Base-by-base conservation (phyloP, 2,329 filamentous ascomycete genomes). In the Metarhizium rileyi region DNA sequence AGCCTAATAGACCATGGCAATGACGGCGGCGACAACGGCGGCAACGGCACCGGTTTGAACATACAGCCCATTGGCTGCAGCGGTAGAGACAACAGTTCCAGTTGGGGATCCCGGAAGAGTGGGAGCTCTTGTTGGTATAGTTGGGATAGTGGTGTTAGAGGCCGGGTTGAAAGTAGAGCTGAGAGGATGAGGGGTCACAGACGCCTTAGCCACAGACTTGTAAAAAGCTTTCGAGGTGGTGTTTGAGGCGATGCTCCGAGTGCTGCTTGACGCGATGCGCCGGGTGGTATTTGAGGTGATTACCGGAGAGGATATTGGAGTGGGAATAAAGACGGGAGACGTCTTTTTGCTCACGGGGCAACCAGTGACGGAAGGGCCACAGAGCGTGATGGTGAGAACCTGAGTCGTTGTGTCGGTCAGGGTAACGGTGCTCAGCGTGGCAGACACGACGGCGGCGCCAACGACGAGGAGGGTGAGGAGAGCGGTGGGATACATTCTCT, bases 401-500 rank as follows among this genome's bases (percentile, higher is more conserved):
- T 60, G 62, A 49, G 70, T 72, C 48, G 64, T 64, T 50, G 73
- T 76, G 16, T 69, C 68, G 49, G 73, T 76, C 51, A 66, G 47
- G 10, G 66, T 68, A 50, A 66, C 68, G 52, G 67, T 73, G 52
- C 56, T 62, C 46, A 55, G 51, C 38, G 61, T 60, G 52, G 66
- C 67, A 53, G 63, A 60, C 46, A 66, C 65, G 44, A 70, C 63
- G 50, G 67, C 67, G 61, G 66, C 64, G 52, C 63, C 57, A 56
- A 66, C 66, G 57, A 70, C 69, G 56, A 74, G 54, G 55, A 72
- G 55, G 53, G 66, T 57, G 58, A 72, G 53, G 61, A 74, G 56
- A 60, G 61, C 63, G 55, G 70, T 64, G 67, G 71, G 67, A 59
- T 68, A 70, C 73, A 76, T 76, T 55, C 63, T 73, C 69, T 57